Evolutionary conservation across 176 grass and related monocot genomes (phyloP), one percentile per base, ranked within the genome.

Genomic region (Musa itinerans): DNA sequence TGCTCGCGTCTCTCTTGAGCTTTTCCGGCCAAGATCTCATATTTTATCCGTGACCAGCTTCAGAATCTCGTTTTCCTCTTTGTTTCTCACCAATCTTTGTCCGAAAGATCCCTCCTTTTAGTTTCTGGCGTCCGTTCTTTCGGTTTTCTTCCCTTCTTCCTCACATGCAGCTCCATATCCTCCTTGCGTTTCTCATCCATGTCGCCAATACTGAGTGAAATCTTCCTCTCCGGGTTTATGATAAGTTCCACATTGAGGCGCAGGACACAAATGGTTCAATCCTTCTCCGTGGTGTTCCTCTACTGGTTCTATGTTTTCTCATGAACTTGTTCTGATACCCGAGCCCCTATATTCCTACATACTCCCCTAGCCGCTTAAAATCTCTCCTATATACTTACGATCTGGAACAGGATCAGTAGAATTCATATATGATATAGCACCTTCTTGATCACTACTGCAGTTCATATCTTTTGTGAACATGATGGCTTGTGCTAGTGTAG

Each of bases 261-360:
- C 25, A 82, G 96, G 55, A 87, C 96, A 0, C 96, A 99, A 69
- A 86, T 99, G 52, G 96, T 92, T 85, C 96, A 95, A 78, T 99
- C 96, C 34, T 99, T 99, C 96, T 99, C 96, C 11, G 96, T 99
- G 51, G 90, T 99, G 65, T 94, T 99, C 84, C 96, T 99, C 64
- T 99, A 99, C 91, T 99, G 96, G 96, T 99, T 99, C 81, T 99
- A 99, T 89, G 96, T 99, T 86, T 99, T 99, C 96, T 99, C 96
- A 87, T 94, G 80, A 99, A 86, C 83, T 58, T 76, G 54, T 85
- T 62, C 61, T 81, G 79, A 10, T 26, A 34, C 49, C 16, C 17
- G 13, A 64, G 8, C 7, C 20, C 67, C 55, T n/a, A 23, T 51
- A 22, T 65, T 72, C 48, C 2, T 55, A 43, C n/a, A 21, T 49